Conservation (phyloP, 371 early-diverging fungal species). For the Entomophthora muscae region DNA sequence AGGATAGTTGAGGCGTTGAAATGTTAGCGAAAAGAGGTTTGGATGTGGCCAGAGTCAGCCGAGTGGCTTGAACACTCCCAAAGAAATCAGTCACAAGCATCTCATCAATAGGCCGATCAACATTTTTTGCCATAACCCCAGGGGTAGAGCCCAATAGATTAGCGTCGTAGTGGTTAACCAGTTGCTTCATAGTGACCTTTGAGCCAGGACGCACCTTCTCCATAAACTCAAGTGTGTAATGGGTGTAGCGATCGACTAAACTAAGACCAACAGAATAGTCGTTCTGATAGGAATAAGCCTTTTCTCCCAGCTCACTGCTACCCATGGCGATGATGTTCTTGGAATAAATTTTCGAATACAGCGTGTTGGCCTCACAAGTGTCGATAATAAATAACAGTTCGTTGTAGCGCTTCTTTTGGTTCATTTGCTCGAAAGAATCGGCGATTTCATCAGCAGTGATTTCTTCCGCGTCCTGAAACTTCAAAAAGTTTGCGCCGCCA, state of each 20-base stretch:
- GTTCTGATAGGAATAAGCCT: conserved; percentile 86
- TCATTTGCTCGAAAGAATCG: conserved; percentile 92
- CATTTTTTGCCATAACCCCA: background rate
- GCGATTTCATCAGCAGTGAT: conserved; percentile 83
- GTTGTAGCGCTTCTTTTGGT: conserved; percentile 82
- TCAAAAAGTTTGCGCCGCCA: conserved; percentile 93
- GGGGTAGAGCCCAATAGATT: background rate
- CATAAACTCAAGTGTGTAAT: conserved; percentile 75
- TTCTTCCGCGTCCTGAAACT: conserved; percentile 95
- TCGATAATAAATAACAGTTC: conserved; percentile 93
- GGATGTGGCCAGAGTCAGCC: background rate
- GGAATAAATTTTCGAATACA: conserved; percentile 77
- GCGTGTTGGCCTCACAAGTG: conserved; percentile 93
- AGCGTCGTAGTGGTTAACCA: conserved; percentile 25
- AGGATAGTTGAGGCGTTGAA: background rate
- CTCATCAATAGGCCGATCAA: background rate
- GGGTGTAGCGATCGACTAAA: conserved; percentile 92
- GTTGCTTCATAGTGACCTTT: conserved; percentile 44
- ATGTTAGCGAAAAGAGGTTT: background rate
- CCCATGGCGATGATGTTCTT: conserved; percentile 74
- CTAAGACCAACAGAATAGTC: conserved; percentile 86
- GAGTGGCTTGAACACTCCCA: background rate
- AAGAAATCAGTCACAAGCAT: background rate
- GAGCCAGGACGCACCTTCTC: conserved; percentile 67
- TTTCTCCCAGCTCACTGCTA: conserved; percentile 66